Evolutionary conservation across 257 asterid species (phyloP).

Genomic region (Verbascum thapsus): DNA sequence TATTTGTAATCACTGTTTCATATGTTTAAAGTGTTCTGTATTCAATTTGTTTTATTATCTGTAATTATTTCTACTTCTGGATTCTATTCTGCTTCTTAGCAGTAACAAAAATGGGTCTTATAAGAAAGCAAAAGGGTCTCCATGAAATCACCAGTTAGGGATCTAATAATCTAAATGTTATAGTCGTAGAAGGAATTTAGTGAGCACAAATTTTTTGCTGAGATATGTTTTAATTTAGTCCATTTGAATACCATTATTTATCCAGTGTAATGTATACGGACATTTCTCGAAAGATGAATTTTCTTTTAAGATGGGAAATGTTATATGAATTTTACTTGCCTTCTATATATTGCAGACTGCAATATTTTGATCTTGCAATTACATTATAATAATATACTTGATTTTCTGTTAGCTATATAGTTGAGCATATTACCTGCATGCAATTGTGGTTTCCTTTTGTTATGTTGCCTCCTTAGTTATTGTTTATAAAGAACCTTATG

Average conservation of each 20-base stretch:
- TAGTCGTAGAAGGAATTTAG: slow-evolving; percentile 10
- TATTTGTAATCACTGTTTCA: slow-evolving; percentile 8
- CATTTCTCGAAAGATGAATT: slow-evolving; percentile 9
- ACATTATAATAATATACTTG: not conserved
- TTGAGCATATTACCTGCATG: slow-evolving; percentile 13
- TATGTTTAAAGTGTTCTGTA: slow-evolving; percentile 13
- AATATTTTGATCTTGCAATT: slow-evolving; percentile 16
- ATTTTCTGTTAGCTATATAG: slow-evolving; percentile 15
- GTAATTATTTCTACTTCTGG: not conserved
- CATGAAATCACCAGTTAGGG: slow-evolving; percentile 8
- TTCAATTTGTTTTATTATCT: slow-evolving; percentile 12
- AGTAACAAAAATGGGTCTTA: not conserved
- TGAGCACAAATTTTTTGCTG: slow-evolving; percentile 19
- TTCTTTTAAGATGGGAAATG: slow-evolving; percentile 24
- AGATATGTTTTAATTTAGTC: slow-evolving; percentile 9
- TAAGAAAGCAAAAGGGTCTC: slow-evolving; percentile 12
- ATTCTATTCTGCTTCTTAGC: not conserved
- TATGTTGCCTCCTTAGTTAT: slow-evolving; percentile 9
- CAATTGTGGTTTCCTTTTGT: not conserved
- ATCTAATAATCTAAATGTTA: slow-evolving; percentile 4
- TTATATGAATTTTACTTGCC: slow-evolving; percentile 10
- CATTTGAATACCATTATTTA: not conserved
- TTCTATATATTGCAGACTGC: slow-evolving; percentile 14
- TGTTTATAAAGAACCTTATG: slow-evolving; percentile 2
- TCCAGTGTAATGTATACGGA: not conserved